Base-by-base conservation (phyloP, 495 filamentous ascomycete genomes). In the Penicillium maclennaniae region DNA sequence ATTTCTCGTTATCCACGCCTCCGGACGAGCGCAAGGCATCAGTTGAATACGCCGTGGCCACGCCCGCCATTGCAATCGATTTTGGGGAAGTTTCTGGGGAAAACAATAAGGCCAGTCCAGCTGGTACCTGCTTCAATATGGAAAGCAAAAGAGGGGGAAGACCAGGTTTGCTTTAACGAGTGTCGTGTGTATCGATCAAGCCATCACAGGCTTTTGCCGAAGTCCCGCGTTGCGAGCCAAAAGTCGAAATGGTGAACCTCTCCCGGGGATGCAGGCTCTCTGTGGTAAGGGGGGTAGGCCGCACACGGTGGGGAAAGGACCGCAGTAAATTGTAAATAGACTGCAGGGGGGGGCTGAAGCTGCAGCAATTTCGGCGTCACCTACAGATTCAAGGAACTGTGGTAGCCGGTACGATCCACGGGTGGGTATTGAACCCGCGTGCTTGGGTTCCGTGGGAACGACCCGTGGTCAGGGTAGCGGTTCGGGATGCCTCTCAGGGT, bases 41-140 rank as follows among this genome's bases (percentile, higher is more conserved):
- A 47, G 68, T 48, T 27, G 71, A 65, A 61, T 70, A 74, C 34
- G 69, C 70, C 26, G 74, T 72, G 38, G 71, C 66, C 34, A 72
- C 67, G 45, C 72, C 74, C 66, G 71, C 72, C 74, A 77, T 77
- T 58, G 69, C 74, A 68, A 58, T n/a, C 55, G 49, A 49, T 53
- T 58, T 17, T 41, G 15, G 42, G 42, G 44, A 41, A 31, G 43
- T 43, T 40, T 51, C 21, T 17, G 52, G 16, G 19, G 47, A 26
- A 23, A 25, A 19, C 19, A 62, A 56, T 45, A 63, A 69, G 64
- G 66, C 69, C 72, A 75, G 70, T 55, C 72, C 72, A 75, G 72
- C 72, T 75, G 72, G 59, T 65, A 59, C 65, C 67, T 48, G 49
- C 36, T 54, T 63, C 19, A 46, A 48, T 43, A 43, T 54, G 45